phyloP scores from a whole-genome alignment of 768 basidiomycete genomes.

The Agrocybe praecox region DNA sequence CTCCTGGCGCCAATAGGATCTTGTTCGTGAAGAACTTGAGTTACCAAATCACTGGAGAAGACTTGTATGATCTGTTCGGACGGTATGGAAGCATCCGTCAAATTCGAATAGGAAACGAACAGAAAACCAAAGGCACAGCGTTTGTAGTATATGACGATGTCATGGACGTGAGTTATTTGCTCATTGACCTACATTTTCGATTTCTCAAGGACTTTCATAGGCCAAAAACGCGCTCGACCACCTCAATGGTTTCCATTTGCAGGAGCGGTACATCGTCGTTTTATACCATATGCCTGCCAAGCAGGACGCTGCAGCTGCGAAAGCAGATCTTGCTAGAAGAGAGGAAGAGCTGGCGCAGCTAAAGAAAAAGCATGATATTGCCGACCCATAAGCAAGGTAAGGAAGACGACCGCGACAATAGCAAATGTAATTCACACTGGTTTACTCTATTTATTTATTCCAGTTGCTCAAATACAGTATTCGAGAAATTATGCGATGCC shows the following conservation, averaged over 20 bases:
- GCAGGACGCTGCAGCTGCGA: constrained; percentile 91
- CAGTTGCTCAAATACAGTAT: background rate
- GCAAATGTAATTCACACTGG: too few relatives aligned
- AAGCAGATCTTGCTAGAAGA: constrained; percentile 87
- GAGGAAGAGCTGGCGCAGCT: constrained; percentile 89
- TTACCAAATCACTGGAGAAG: constrained; percentile 91
- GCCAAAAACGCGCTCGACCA: constrained; percentile 97
- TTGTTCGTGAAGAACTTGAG: constrained; percentile 93
- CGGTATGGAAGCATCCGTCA: constrained; percentile 97
- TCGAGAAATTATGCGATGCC: background rate
- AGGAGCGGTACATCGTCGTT: constrained; percentile 98
- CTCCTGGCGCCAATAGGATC: constrained; percentile 89
- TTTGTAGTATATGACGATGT: constrained; percentile 97
- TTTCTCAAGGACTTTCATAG: constrained; percentile 39
- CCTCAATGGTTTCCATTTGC: constrained; percentile 96
- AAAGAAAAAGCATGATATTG: constrained; percentile 87
- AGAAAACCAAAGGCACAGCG: constrained; percentile 93
- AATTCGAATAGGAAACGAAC: constrained; percentile 89
- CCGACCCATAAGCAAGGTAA: constrained; percentile 54
- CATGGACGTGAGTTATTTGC: constrained; percentile 73
- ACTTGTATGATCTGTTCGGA: constrained; percentile 96
- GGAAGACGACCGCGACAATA: background rate
- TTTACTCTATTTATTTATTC: constrained; percentile 1
- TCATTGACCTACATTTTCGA: background rate
- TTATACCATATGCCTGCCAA: constrained; percentile 98